Percentiles rank a stretch among this genome's conserved stretches.
Conservation (phyloP, 2,329 filamentous ascomycete genomes). For the Sclerotinia minor region DNA sequence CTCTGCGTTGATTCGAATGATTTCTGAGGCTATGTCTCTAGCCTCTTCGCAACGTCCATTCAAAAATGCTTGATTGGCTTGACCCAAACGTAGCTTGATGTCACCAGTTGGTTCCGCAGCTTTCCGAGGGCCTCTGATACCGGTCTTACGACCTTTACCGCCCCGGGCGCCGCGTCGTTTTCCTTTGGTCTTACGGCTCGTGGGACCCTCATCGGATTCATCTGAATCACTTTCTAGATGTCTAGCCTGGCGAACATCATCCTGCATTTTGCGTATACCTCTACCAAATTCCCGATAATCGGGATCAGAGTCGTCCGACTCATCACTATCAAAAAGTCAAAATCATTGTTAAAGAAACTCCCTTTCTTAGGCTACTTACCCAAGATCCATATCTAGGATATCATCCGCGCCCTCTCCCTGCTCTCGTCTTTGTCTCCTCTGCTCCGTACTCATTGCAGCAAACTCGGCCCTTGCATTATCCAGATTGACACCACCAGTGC, state of each 20-base stretch:
- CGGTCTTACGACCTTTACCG: slow-evolving; percentile 22
- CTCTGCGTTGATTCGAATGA: slow-evolving; percentile 68
- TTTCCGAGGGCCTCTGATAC: slow-evolving; percentile 48
- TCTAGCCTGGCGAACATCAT: slow-evolving; percentile 33
- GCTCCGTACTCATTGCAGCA: slow-evolving; percentile 18
- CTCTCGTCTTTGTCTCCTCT: slow-evolving; percentile 24
- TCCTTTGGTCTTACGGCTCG: slow-evolving; percentile 1
- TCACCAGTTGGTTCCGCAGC: slow-evolving; percentile 68
- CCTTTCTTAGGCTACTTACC: not conserved
- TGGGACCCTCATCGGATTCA: not conserved
- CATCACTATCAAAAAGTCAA: slow-evolving; percentile 17
- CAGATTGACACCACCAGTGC: not conserved
- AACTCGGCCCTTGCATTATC: slow-evolving; percentile 25
- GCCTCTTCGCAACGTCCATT: slow-evolving; percentile 61
- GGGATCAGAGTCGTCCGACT: slow-evolving; percentile 43
- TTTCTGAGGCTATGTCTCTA: slow-evolving; percentile 58
- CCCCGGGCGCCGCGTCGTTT: slow-evolving; percentile 13
- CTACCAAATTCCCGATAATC: slow-evolving; percentile 46
- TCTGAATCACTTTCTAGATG: slow-evolving; percentile 27
- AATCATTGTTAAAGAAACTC: not conserved
- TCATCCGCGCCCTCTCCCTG: slow-evolving; percentile 14
- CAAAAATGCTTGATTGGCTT: slow-evolving; percentile 69
- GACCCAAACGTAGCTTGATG: slow-evolving; percentile 66
- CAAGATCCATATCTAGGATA: slow-evolving; percentile 21
- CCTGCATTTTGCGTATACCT: slow-evolving; percentile 45